Evolutionary conservation across 1,139 yeast genomes (phyloP), one percentile per base, ranked within the genome.

Genomic region (Yamadazyma jaroonii): DNA sequence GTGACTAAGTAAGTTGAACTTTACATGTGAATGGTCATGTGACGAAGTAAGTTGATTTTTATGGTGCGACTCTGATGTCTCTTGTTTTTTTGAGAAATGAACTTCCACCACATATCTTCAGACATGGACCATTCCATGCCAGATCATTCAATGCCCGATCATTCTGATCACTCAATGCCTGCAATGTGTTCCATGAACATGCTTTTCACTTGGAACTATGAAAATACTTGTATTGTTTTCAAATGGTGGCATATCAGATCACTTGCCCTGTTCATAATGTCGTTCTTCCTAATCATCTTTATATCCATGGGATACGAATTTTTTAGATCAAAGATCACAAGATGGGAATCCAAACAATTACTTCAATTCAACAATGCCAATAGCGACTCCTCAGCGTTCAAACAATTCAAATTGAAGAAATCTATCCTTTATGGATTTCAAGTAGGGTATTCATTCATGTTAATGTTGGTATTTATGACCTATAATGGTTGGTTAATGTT

Each of bases 391-490:
- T 55, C 12, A 23, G 50, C 14, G 43, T 43, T 28, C 23, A 52
- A 11, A 43, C 44, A 27, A 27, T 13, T 47, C 46, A 65, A 56
- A 43, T 38, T 64, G 32, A 59, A 63, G 44, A 60, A 62, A 50
- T 56, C 82, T 27, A 34, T 69, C 15, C 53, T 77, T 26, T 86
- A 87, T 54, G 94, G 85, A 2, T 44, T 77, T 11, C 90, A 84
- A 54, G 90, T 86, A 10, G 84, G 85, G 4, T 84, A 81, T 55
- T 83, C 94, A 2, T 84, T 84, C 52, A 64, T 83, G 68, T 61
- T 85, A 48, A 85, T 85, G 95, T 71, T 84, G 50, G 77, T 85
- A 1, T 85, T 84, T 52, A 85, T 85, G 95, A 84, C 90, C 3
- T 85, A 83, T 56, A 84, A 85, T 54, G 88, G 92, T 4, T 85